Evolutionary conservation across 805 yeast genomes (phyloP).

Genomic region (Nakazawaea ishiwadae): DNA sequence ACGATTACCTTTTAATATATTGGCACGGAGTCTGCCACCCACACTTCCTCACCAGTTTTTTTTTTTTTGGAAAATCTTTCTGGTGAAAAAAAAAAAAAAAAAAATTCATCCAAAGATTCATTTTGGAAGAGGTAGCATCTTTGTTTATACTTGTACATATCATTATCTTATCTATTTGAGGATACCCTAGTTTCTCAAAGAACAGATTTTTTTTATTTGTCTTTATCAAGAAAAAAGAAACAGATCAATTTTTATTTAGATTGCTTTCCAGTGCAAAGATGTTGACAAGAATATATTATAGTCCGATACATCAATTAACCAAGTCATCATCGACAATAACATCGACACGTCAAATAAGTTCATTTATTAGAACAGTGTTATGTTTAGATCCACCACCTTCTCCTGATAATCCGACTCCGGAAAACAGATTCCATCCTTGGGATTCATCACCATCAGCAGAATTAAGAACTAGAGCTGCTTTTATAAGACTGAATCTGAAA

Average conservation of each 20-base stretch:
- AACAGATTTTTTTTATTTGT: too few relatives aligned
- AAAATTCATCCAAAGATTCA: too few relatives aligned
- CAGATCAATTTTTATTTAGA: too few relatives aligned
- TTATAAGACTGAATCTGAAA: slow-evolving; percentile 77
- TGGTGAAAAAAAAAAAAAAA: neutral
- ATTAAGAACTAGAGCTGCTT: slow-evolving; percentile 85
- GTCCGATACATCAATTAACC: neutral
- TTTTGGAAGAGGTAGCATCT: neutral
- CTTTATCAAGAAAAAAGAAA: neutral
- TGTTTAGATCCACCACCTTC: slow-evolving; percentile 59
- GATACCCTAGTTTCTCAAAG: too few relatives aligned
- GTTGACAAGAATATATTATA: slow-evolving; percentile 1
- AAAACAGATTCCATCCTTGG: slow-evolving; percentile 81
- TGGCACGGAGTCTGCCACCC: too few relatives aligned
- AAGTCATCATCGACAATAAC: neutral
- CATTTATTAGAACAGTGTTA: slow-evolving; percentile 30
- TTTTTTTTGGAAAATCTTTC: neutral
- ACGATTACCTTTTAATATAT: too few relatives aligned
- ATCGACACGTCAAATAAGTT: slow-evolving; percentile 19
- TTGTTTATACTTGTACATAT: neutral
- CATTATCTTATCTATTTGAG: too few relatives aligned
- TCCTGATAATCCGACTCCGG: slow-evolving; percentile 63
- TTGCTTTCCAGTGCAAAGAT: too few relatives aligned
- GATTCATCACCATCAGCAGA: slow-evolving; percentile 89
- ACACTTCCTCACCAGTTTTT: neutral